A percentile compares a stretch with the other conserved stretches of the same genome.
Evolutionary conservation across 768 basidiomycete species (phyloP).

Genomic region (Auriscalpium orientale): DNA sequence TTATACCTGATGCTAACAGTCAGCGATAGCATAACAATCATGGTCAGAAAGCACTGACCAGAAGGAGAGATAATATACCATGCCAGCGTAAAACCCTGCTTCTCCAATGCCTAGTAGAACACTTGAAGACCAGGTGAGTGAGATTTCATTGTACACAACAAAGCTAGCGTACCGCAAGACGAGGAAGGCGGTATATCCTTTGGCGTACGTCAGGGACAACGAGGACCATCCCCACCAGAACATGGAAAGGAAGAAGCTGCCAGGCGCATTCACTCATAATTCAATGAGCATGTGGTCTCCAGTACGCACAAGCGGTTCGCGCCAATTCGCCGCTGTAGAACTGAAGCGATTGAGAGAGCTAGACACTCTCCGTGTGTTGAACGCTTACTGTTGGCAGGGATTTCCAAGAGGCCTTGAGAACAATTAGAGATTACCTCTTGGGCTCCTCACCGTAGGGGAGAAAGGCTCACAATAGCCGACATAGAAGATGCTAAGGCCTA

Average conservation of each 20-base stretch:
- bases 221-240: conserved; percentile 47
- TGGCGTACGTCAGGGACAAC: conserved; percentile 46
- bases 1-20: conserved; percentile 21
- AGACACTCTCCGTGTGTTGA: background rate
- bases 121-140: conserved; percentile 20
- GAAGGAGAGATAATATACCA: conserved; percentile 56
- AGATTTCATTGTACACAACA: background rate
- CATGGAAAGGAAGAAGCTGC: conserved; percentile 47
- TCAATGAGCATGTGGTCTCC: background rate
- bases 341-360: conserved; percentile 19
- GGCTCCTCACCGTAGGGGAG: background rate
- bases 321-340: conserved; percentile 48
- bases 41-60: conserved; percentile 25
- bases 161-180: conserved; percentile 33
- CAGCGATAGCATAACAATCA: too few relatives aligned
- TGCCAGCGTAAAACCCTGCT: conserved; percentile 52
- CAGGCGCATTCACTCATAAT: background rate
- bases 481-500: conserved; percentile 51
- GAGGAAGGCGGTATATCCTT: conserved; percentile 42
- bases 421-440: background rate
- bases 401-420: conserved; percentile 43
- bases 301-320: conserved; percentile 45
- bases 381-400: conserved; percentile 43
- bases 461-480: conserved; percentile 44
- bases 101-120: conserved; percentile 54